These are phyloP conservation scores for Calocybe gambosa DNA, from an alignment of 1,284 basidiomycete genomes.

Conservation along the genomic window DNA sequence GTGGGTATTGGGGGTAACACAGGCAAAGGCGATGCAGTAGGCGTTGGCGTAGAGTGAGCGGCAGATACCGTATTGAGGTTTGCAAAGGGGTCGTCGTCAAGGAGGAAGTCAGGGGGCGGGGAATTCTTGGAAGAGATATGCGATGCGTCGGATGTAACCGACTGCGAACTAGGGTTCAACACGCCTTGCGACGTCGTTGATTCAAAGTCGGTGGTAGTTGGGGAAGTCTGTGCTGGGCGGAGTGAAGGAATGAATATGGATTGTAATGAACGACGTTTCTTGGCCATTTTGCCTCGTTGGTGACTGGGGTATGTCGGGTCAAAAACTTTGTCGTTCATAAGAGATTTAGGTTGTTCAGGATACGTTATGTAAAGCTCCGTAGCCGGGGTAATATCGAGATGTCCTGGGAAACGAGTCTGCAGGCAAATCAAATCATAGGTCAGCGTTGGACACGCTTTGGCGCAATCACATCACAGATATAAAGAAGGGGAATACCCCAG, in stretches of 20 bases:
- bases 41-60: constrained; percentile 11
- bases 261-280: constrained; percentile 46
- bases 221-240: constrained; percentile 22
- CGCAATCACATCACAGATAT: constrained; percentile 3
- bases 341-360: constrained; percentile 5
- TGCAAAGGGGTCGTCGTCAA: constrained; percentile 70
- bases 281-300: constrained; percentile 25
- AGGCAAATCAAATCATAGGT: constrained; percentile 10
- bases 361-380: constrained; percentile 15
- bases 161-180: constrained; percentile 3
- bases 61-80: constrained; percentile 34
- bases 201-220: no score
- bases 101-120: constrained; percentile 36
- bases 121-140: constrained; percentile 19
- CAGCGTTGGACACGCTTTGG: constrained; percentile 9
- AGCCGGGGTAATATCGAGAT: constrained; percentile 6
- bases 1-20: neutral
- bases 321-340: constrained; percentile 1
- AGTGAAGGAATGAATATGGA: constrained; percentile 42
- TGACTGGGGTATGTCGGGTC: constrained; percentile 9
- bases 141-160: constrained; percentile 7
- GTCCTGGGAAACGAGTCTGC: constrained; percentile 17
- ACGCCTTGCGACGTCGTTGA: no score
- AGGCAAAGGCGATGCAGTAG: constrained; percentile 13
- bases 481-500: constrained; percentile 4